These are phyloP conservation scores for Penicillium sp. DNA, from an alignment of 2,329 filamentous ascomycete genomes.

Conservation along the genomic window DNA sequence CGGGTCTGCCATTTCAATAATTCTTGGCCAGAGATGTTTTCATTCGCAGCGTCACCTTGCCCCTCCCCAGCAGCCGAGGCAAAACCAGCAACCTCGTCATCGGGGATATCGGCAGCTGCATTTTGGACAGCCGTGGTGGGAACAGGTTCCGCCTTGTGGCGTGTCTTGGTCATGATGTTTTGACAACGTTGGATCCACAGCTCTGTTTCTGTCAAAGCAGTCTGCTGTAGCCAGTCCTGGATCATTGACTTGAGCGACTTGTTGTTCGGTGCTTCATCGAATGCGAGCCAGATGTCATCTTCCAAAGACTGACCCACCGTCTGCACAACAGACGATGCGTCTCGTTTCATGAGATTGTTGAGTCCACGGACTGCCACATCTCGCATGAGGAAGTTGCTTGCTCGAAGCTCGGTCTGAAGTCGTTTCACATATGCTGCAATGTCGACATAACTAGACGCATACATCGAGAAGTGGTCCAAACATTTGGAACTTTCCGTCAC, in stretches of 20 bases:
- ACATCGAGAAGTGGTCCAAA: slow-evolving; percentile 85
- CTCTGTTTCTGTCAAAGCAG: slow-evolving; percentile 72
- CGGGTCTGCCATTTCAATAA: slow-evolving; percentile 92
- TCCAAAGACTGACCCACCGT: slow-evolving; percentile 77
- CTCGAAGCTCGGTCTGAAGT: slow-evolving; percentile 74
- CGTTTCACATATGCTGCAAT: slow-evolving; percentile 79
- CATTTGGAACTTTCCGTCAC: slow-evolving; percentile 77
- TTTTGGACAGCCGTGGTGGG: slow-evolving; percentile 39
- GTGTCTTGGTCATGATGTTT: slow-evolving; percentile 81
- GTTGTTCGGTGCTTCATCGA: slow-evolving; percentile 74
- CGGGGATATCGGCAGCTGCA: slow-evolving; percentile 74
- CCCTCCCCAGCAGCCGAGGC: slow-evolving; percentile 67
- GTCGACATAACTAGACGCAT: slow-evolving; percentile 82
- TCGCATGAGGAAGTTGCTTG: slow-evolving; percentile 65
- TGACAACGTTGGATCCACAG: slow-evolving; percentile 90
- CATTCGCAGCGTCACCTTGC: slow-evolving; percentile 54
- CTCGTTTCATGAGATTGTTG: slow-evolving; percentile 91
- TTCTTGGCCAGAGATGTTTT: slow-evolving; percentile 67
- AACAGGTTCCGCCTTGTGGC: slow-evolving; percentile 56
- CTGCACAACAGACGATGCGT: slow-evolving; percentile 76
- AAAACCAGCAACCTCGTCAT: slow-evolving; percentile 96
- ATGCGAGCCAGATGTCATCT: slow-evolving; percentile 84
- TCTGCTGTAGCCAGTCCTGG: slow-evolving; percentile 89
- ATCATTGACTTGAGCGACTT: slow-evolving; percentile 83
- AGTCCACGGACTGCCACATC: slow-evolving; percentile 83